Evolutionary conservation across 306 rosid species (phyloP).

Genomic region (Potentilla sterilis): DNA sequence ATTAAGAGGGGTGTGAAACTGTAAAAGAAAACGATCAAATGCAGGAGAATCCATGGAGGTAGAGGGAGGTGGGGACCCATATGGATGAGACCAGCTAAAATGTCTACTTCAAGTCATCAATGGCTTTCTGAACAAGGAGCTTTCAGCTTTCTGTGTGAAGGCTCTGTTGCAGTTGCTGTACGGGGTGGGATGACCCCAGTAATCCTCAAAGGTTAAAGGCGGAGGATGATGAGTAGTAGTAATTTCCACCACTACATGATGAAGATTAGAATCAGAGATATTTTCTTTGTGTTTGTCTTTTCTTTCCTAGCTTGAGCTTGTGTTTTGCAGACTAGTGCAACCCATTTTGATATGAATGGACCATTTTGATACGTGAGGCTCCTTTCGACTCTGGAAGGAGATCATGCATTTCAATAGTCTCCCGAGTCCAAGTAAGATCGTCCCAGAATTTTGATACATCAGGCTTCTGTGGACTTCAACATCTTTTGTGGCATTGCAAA

Average conservation of each 20-base stretch:
- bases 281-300: not conserved
- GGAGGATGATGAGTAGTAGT: not conserved
- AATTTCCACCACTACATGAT: not conserved
- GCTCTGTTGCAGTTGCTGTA: not conserved
- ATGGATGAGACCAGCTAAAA: slow-evolving; percentile 4
- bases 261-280: not conserved
- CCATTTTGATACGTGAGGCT: not conserved
- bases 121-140: not conserved
- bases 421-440: not conserved
- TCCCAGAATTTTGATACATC: not conserved
- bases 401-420: not conserved
- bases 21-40: not conserved
- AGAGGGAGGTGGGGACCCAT: not conserved
- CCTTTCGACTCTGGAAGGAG: not conserved
- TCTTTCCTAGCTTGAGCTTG: not conserved
- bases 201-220: not conserved
- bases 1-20: not conserved
- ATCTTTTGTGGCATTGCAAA: too few relatives aligned
- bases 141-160: not conserved
- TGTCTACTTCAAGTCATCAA: not conserved
- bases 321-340: not conserved
- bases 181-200: slow-evolving; percentile 3
- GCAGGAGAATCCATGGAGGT: not conserved
- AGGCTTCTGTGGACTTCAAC: not conserved
- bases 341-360: not conserved